A percentile compares a stretch with the other conserved stretches of the same genome.
Evolutionary conservation across 345 rosid genomes (phyloP).

Genomic region (Erysimum cheiranthoides): DNA sequence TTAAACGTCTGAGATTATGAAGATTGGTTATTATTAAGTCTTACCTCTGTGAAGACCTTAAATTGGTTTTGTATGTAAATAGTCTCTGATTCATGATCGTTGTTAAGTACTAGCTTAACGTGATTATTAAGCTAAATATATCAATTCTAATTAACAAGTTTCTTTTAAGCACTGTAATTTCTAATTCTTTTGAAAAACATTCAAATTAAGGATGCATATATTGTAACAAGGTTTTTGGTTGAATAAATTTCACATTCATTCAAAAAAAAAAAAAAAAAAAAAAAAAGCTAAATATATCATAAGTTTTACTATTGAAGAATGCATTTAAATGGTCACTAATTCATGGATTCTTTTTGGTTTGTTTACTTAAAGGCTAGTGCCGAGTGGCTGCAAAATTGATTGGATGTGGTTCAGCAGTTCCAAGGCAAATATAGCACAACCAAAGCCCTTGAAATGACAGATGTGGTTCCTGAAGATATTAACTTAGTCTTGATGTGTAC

Average conservation of each 20-base stretch:
- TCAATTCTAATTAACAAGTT: too few species aligned
- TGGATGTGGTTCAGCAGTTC: conserved; percentile 92
- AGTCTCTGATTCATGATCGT: too few species aligned
- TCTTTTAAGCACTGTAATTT: too few species aligned
- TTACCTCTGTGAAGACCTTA: conserved; percentile 5
- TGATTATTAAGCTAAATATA: background rate
- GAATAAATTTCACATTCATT: too few species aligned
- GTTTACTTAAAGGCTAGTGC: conserved; percentile 57
- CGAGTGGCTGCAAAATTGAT: conserved; percentile 89
- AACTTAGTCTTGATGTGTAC: conserved; percentile 94
- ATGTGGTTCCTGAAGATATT: conserved; percentile 79
- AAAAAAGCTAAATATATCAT: background rate
- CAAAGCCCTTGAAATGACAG: conserved; percentile 95
- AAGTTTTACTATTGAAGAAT: background rate
- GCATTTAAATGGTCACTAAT: conserved; percentile 21
- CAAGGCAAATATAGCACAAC: conserved; percentile 82
- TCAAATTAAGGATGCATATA: too few species aligned
- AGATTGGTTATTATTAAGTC: background rate
- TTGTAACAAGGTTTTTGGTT: too few species aligned
- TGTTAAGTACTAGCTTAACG: background rate
- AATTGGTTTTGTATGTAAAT: background rate
- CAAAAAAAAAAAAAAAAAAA: too few species aligned
- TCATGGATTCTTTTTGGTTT: conserved; percentile 5
- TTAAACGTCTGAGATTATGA: background rate
- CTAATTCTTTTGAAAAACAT: too few species aligned